Evolutionary conservation across 108 stramenopile species (phyloP), one percentile per base, ranked within the genome.

Genomic region (Cyclotella atomus): DNA sequence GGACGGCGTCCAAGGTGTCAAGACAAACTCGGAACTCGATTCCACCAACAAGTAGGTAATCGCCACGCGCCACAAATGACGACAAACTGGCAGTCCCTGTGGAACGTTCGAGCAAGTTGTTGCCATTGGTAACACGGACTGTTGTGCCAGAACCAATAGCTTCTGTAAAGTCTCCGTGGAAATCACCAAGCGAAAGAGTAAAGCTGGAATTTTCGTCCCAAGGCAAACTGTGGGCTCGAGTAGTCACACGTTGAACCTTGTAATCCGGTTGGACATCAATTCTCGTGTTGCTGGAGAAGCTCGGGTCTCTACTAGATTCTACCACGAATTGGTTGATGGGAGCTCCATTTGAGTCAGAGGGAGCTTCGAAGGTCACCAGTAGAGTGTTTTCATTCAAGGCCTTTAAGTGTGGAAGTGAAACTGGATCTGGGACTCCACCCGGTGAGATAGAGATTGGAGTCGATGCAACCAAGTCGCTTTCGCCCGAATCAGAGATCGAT

Each of bases 121-220:
- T 55, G 10, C 68, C 73, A 45, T 74, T 79, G 43, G 52, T 35
- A 1, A 59, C 64, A 35, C 68, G 43, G 10, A 71, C 75, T 23
- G 79, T 79, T 23, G 84, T 66, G 20, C 53, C 75, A 25, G 32
- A 36, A 57, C 84, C 78, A 52, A 87, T 65, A 17, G 76, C 36
- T 7, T 71, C 54, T 19, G 68, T 78, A 61, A 83, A 89, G 49
- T 84, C 84, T 20, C 89, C 89, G 32, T 84, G 79, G 69, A 82
- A 90, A 70, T 83, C 75, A 5, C 85, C 86, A 24, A 87, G 68
- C 14, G 89, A 90, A 27, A 90, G 54, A 33, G 85, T 81, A 68
- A 90, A 90, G 19, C 68, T 73, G 0, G 84, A 83, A 47, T 32
- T 32, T 43, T 46, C 53, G 35, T 49, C 76, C 84, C 84, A 89